These are phyloP conservation scores for Penicillium brevicompactum DNA, from an alignment of 2,329 filamentous ascomycete genomes.

Conservation along the genomic window DNA sequence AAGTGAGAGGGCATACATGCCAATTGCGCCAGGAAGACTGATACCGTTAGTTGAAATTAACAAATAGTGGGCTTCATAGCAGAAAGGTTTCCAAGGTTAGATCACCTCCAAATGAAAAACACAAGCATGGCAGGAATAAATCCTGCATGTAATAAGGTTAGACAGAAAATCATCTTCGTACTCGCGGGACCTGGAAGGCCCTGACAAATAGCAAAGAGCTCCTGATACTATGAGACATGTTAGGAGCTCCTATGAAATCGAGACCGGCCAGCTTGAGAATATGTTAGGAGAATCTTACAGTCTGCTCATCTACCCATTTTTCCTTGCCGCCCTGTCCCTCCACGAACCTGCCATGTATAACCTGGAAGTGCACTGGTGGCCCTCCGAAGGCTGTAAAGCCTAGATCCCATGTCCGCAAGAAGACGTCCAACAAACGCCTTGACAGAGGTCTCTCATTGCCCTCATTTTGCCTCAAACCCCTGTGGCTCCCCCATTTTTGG, in stretches of 20 bases:
- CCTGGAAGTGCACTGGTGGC: slow-evolving; percentile 70
- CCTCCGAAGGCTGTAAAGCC: slow-evolving; percentile 69
- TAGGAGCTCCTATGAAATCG: not conserved
- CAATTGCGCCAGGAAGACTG: slow-evolving; percentile 68
- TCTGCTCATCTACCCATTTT: slow-evolving; percentile 70
- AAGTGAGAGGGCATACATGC: slow-evolving; percentile 68
- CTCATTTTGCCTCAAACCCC: too few species aligned
- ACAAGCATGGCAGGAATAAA: slow-evolving; percentile 59
- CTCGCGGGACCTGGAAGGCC: slow-evolving; percentile 67
- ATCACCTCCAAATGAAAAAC: slow-evolving; percentile 66
- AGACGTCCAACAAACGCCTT: slow-evolving; percentile 36
- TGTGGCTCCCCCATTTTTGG: not conserved
- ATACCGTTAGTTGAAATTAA: not conserved
- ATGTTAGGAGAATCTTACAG: slow-evolving; percentile 46
- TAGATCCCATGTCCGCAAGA: slow-evolving; percentile 57
- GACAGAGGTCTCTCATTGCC: slow-evolving; percentile 13
- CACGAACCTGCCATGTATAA: slow-evolving; percentile 65
- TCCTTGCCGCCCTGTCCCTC: slow-evolving; percentile 47
- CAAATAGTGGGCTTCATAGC: not conserved
- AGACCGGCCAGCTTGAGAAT: not conserved
- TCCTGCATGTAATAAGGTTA: slow-evolving; percentile 66
- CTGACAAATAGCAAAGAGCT: slow-evolving; percentile 71
- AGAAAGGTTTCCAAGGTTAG: not conserved
- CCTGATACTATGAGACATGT: slow-evolving; percentile 59
- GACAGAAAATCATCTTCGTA: slow-evolving; percentile 72